These are phyloP conservation scores for Kodamaea sp. DNA, from an alignment of 1,139 yeast genomes.

Conservation along the genomic window DNA sequence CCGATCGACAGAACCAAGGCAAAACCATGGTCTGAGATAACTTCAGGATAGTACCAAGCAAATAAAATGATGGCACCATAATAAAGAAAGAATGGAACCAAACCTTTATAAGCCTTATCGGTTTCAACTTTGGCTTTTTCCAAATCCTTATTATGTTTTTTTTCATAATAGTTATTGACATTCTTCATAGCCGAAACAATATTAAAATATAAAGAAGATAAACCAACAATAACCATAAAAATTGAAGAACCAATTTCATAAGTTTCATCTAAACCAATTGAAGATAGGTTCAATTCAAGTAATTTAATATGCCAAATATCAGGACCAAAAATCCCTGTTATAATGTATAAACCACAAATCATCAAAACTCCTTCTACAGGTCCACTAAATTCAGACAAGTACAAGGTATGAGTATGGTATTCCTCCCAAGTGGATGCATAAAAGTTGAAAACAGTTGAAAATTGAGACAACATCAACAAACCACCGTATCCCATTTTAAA, in stretches of 20 bases:
- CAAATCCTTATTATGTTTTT: conserved; percentile 13
- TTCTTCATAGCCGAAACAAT: conserved; percentile 69
- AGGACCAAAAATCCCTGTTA: conserved; percentile 71
- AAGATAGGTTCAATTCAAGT: conserved; percentile 31
- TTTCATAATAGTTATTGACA: conserved; percentile 53
- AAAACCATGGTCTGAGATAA: conserved; percentile 45
- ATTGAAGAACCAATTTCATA: conserved; percentile 36
- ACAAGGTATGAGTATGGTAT: conserved; percentile 83
- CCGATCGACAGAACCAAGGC: conserved; percentile 72
- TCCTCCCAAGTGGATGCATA: conserved; percentile 96
- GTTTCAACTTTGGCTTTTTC: conserved; percentile 26
- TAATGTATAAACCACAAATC: conserved; percentile 49
- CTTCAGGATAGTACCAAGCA: conserved; percentile 47
- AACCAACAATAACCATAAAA: conserved; percentile 48
- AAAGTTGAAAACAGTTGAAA: conserved; percentile 75
- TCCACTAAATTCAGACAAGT: conserved; percentile 77
- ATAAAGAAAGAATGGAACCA: conserved; percentile 67
- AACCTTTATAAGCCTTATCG: conserved; percentile 53
- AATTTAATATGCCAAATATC: conserved; percentile 54
- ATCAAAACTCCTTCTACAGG: conserved; percentile 92
- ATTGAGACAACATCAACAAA: conserved; percentile 62
- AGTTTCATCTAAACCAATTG: conserved; percentile 24
- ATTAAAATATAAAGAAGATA: conserved; percentile 62
- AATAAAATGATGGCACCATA: conserved; percentile 52
- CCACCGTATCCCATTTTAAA: conserved; percentile 70